Base-by-base conservation (phyloP, 306 rosid genomes). In the Dicorynia guianensis region DNA sequence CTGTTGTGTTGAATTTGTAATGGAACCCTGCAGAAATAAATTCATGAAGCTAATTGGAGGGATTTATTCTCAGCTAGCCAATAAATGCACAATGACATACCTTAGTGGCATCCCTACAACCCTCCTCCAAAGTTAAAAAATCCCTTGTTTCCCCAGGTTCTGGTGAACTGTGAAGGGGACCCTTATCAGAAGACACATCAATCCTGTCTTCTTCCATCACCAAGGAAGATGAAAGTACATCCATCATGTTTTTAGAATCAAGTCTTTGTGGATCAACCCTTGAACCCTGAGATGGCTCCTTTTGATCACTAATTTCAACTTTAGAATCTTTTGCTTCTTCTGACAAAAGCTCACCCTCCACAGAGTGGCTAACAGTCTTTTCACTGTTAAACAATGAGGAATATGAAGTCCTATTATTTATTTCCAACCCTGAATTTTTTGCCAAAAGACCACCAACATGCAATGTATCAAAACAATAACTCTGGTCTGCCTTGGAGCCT, bases 241-340 rank as follows among this genome's bases (percentile, higher is more conserved):
- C 71, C 58, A 25, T 25, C 30, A 15, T 48, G 72, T 12, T 34
- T 55, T 67, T 36, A 42, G 76, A 72, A 61, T 1, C 30, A 25
- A 73, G 52, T 48, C 20, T 74, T 63, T 63, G 58, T 6, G 58
- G 33, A 72, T 73, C 76, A 72, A 69, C 75, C 69, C 12, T 61
- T 47, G 64, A 63, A 56, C 30, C 65, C 67, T 20, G 70, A 49
- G 71, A 56, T 57, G 53, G 72, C 50, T 56, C 75, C 57, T 72
- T 63, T 80, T 68, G 78, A 71, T 76, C 77, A 76, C 71, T 60
- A 71, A 46, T 53, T 71, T 72, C 68, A 66, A 60, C 46, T 60
- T 43, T 76, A 1, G 49, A 50, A 10, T 14, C 38, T 38, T 62
- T 70, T 18, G n/a, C 74, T 67, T 80, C 54, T 25, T 71, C 60